A percentile compares a stretch with the other conserved stretches of the same genome.
Evolutionary conservation across 129 eudicot genomes (phyloP).

Genomic region (Solidago caesia): DNA sequence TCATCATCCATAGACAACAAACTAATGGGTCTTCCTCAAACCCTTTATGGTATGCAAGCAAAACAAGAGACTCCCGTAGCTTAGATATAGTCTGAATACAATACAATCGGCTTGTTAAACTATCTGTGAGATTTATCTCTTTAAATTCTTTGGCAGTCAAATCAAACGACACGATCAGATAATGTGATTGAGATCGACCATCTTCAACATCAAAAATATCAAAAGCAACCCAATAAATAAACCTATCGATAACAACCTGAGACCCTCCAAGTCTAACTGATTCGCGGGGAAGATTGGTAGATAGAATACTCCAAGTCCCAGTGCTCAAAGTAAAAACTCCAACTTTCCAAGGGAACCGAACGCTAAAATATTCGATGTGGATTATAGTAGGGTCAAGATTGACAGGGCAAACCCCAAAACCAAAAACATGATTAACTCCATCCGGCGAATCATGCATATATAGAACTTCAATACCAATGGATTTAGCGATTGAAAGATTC

Average conservation of each 20-base stretch:
- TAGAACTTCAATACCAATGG: too few relatives aligned
- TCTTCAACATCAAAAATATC: background rate
- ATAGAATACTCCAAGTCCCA: background rate
- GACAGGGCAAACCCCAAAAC: constrained; percentile 6
- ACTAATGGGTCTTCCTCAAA: background rate
- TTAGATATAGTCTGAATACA: background rate
- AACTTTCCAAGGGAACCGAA: background rate
- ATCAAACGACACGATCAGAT: background rate
- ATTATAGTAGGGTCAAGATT: background rate
- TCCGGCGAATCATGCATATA: background rate
- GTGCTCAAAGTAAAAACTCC: background rate
- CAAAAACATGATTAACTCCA: background rate
- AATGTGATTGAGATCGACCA: background rate
- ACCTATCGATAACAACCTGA: background rate
- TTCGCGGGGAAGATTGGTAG: background rate
- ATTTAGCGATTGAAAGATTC: too few relatives aligned
- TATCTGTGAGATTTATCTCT: background rate
- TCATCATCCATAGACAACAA: constrained; percentile 11
- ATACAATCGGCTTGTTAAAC: background rate
- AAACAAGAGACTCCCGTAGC: background rate
- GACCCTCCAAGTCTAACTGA: background rate
- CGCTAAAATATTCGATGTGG: background rate
- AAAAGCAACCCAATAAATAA: background rate
- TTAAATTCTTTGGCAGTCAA: background rate
- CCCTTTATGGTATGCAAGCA: background rate